phyloP scores from a whole-genome alignment of 164 flowering plant genomes.

The Nymphaea colorata region DNA sequence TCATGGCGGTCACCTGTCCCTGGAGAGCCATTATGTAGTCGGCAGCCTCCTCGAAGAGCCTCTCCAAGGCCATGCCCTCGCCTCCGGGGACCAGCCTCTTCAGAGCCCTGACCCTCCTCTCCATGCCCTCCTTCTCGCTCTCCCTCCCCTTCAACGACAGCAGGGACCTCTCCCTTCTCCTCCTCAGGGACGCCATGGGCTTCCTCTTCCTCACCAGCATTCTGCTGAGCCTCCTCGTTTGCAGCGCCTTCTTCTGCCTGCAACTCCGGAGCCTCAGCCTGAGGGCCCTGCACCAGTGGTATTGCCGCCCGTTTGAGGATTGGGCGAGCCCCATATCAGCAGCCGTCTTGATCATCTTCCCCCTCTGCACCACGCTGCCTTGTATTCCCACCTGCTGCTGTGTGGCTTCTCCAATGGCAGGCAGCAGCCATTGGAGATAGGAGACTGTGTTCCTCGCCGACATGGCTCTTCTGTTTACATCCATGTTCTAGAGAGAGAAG shows the following conservation, averaged over 20 bases:
- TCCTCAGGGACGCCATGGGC: not conserved
- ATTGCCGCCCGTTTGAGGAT: not conserved
- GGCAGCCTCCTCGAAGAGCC: slow-evolving; percentile 47
- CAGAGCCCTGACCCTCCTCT: slow-evolving; percentile 35
- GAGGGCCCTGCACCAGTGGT: not conserved
- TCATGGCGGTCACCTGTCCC: slow-evolving; percentile 35
- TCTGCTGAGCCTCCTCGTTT: not conserved
- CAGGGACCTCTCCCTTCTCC: slow-evolving; percentile 6
- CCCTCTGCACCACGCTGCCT: not conserved
- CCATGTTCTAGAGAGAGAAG: slow-evolving; percentile 3
- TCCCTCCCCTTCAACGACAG: slow-evolving; percentile 4
- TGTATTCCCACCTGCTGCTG: not conserved
- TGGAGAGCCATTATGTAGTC: slow-evolving; percentile 43
- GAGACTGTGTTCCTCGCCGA: not conserved
- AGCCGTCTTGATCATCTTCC: not conserved
- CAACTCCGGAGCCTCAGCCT: not conserved
- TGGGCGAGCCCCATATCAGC: not conserved
- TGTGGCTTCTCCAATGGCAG: slow-evolving; percentile 1
- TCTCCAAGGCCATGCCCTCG: slow-evolving; percentile 29
- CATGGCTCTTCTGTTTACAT: not conserved
- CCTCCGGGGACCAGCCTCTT: slow-evolving; percentile 56
- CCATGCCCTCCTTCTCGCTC: slow-evolving; percentile 26
- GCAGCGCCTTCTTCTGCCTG: not conserved
- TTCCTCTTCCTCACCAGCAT: slow-evolving; percentile 1
- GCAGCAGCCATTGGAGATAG: not conserved